Percentiles rank a stretch among this genome's conserved stretches.
Conservation (phyloP, 768 basidiomycete species). For the Podaxis sp. region DNA sequence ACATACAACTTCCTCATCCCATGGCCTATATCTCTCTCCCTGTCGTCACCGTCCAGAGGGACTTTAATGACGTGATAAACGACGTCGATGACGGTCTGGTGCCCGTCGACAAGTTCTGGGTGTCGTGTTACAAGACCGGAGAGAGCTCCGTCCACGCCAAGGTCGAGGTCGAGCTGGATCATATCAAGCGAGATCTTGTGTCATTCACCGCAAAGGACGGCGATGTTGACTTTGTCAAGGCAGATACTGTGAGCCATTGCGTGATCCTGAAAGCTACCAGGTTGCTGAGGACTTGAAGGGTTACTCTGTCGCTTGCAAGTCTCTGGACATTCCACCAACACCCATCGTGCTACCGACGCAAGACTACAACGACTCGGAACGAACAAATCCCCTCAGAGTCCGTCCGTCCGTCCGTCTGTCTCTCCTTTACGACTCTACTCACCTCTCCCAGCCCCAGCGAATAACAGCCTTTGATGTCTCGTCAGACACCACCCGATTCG, state of each 20-base stretch:
- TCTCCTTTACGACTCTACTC: neutral
- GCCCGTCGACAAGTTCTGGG: slow-evolving; percentile 57
- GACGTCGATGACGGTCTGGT: slow-evolving; percentile 60
- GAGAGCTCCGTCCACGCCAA: slow-evolving; percentile 62
- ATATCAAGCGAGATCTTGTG: slow-evolving; percentile 47
- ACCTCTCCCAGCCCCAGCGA: slow-evolving; percentile 37
- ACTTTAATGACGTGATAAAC: slow-evolving; percentile 52
- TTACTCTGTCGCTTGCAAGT: slow-evolving; percentile 41
- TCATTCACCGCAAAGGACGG: slow-evolving; percentile 43
- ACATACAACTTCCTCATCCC: neutral
- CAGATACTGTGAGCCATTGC: slow-evolving; percentile 24
- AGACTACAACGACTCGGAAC: slow-evolving; percentile 43
- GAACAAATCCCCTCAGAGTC: slow-evolving; percentile 36
- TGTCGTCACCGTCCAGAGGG: slow-evolving; percentile 55
- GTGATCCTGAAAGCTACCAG: slow-evolving; percentile 18
- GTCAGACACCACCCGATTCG: slow-evolving; percentile 46
- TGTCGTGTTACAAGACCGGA: slow-evolving; percentile 62
- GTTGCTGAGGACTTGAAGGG: slow-evolving; percentile 16
- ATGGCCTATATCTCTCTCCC: slow-evolving; percentile 32
- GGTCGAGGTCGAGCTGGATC: slow-evolving; percentile 48
- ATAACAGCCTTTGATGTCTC: slow-evolving; percentile 64
- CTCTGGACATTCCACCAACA: slow-evolving; percentile 37
- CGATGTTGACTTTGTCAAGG: slow-evolving; percentile 34
- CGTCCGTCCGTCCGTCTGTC: slow-evolving; percentile 11
- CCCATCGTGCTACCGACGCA: slow-evolving; percentile 21